A percentile compares a stretch with the other conserved stretches of the same genome.
Evolutionary conservation across 805 yeast genomes (phyloP).

Genomic region (Starmerella apis): DNA sequence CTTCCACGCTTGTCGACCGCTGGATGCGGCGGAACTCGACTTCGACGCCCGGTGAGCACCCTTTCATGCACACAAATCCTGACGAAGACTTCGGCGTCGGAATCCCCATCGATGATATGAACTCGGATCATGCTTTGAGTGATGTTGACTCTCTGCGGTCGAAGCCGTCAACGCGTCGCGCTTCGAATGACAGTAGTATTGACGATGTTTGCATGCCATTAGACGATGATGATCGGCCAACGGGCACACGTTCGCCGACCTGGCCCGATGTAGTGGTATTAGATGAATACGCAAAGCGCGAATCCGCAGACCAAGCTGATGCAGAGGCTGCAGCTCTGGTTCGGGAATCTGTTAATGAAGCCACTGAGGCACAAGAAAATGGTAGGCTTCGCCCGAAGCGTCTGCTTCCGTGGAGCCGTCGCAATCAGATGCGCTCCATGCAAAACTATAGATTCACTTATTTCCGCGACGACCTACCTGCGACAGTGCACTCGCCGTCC

Average conservation of each 20-base stretch:
- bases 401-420: constrained; percentile 60
- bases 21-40: constrained; percentile 25
- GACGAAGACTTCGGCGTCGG: constrained; percentile 23
- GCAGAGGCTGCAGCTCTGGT: constrained; percentile 27
- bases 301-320: constrained; percentile 38
- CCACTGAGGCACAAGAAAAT: constrained; percentile 33
- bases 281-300: constrained; percentile 68
- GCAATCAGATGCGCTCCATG: constrained; percentile 16
- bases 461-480: constrained; percentile 76
- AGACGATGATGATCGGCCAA: constrained; percentile 34
- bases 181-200: constrained; percentile 55
- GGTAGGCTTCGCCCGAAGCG: constrained; percentile 70
- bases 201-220: constrained; percentile 90
- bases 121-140: not conserved
- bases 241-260: constrained; percentile 23
- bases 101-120: constrained; percentile 20
- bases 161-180: constrained; percentile 54
- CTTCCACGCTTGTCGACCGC: constrained; percentile 23
- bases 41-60: constrained; percentile 11
- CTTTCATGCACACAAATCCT: constrained; percentile 2
- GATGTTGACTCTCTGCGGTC: constrained; percentile 31
- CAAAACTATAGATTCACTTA: constrained; percentile 71
- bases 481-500: constrained; percentile 84
- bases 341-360: constrained; percentile 44
- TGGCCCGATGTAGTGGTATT: constrained; percentile 84